Evolutionary conservation across 2,329 filamentous ascomycete species (phyloP).

Genomic region (Magnaporthiopsis incrustans): DNA sequence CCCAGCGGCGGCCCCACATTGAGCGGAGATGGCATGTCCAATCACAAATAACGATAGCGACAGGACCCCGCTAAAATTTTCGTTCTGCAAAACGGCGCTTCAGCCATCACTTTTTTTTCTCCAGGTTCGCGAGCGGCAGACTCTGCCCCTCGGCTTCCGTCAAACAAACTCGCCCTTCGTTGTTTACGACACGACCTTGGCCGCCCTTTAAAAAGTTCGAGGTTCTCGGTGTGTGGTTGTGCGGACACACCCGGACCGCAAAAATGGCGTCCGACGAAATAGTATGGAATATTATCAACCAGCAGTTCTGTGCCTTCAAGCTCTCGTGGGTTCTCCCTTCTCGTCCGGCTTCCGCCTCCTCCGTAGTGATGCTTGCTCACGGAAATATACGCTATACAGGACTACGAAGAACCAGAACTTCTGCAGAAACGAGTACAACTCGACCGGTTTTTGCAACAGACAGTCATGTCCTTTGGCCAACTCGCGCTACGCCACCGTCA

Average conservation of each 20-base stretch:
- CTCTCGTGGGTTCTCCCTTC: slow-evolving; percentile 57
- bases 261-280: slow-evolving; percentile 90
- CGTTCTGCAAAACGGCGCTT: neutral
- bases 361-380: too few relatives aligned
- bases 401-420: slow-evolving; percentile 78
- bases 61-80: slow-evolving; percentile 5
- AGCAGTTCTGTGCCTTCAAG: slow-evolving; percentile 92
- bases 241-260: slow-evolving; percentile 10
- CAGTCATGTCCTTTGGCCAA: slow-evolving; percentile 90
- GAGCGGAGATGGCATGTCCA: neutral
- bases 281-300: slow-evolving; percentile 94
- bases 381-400: too few relatives aligned
- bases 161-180: neutral
- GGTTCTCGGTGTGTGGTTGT: neutral
- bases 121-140: neutral
- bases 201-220: neutral
- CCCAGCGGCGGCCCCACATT: neutral
- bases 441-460: slow-evolving; percentile 38
- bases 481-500: slow-evolving; percentile 85
- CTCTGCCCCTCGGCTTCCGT: slow-evolving; percentile 3
- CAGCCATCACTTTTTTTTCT: slow-evolving; percentile 4
- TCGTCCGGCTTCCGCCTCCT: neutral
- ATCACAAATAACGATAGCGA: neutral
- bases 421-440: slow-evolving; percentile 89
- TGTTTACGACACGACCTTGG: neutral